Percentiles rank a stretch among this genome's conserved stretches.
These are phyloP conservation scores for Mimosa pudica DNA, from an alignment of 306 rosid species.

Conservation along the genomic window DNA sequence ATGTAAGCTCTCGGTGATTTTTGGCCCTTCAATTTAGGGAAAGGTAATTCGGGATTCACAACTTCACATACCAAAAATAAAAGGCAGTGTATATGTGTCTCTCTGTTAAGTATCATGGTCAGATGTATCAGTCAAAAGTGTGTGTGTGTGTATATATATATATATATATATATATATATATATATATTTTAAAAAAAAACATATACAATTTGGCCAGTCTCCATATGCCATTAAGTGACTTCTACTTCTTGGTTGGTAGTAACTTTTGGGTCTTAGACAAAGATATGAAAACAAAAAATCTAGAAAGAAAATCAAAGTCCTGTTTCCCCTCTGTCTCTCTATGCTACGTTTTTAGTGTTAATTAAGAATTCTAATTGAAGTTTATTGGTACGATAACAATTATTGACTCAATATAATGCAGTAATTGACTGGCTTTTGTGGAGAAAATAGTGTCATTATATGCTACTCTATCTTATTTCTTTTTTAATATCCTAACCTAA, in stretches of 20 bases:
- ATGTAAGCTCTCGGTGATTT: neutral
- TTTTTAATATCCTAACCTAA: neutral
- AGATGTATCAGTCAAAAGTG: neutral
- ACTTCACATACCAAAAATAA: neutral
- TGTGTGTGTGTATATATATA: too few relatives aligned
- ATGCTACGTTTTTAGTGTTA: neutral
- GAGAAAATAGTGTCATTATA: neutral
- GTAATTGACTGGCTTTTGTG: constrained; percentile 8
- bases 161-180: too few relatives aligned
- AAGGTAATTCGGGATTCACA: neutral
- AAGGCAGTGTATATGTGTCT: neutral
- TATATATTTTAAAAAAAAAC: neutral
- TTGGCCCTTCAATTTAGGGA: neutral
- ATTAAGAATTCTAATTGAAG: neutral
- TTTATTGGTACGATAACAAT: neutral
- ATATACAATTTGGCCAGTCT: neutral
- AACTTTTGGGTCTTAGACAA: neutral
- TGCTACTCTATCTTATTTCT: neutral
- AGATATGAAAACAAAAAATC: neutral
- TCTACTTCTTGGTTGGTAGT: neutral
- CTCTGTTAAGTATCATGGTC: neutral
- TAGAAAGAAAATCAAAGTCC: neutral
- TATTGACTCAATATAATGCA: neutral
- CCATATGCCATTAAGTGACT: neutral
- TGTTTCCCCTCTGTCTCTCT: neutral